Percentiles rank a stretch among this genome's conserved stretches.
Evolutionary conservation across 148 eudicot genomes (phyloP).

Genomic region (Chenopodium quinoa): DNA sequence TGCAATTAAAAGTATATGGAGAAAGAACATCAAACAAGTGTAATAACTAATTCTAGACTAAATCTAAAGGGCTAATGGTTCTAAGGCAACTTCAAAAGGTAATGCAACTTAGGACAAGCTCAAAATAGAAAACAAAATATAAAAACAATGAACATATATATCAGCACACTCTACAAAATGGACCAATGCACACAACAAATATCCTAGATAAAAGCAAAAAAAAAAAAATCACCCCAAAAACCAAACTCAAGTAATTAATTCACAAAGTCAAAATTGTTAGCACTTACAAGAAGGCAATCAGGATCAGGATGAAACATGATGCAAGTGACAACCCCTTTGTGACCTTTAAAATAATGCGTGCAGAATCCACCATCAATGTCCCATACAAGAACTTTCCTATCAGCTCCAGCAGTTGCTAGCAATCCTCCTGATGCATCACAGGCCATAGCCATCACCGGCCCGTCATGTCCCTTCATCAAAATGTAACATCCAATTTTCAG

Average conservation of each 20-base stretch:
- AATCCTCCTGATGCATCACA: slow-evolving; percentile 90
- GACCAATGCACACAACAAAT: not conserved
- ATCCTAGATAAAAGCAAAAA: not conserved
- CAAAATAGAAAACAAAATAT: not conserved
- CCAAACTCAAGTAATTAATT: not conserved
- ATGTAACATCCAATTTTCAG: not conserved
- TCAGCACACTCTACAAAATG: not conserved
- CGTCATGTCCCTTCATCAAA: slow-evolving; percentile 74
- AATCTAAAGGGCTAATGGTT: not conserved
- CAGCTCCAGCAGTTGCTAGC: slow-evolving; percentile 96
- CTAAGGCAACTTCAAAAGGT: not conserved
- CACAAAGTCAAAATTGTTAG: not conserved
- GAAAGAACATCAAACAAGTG: not conserved
- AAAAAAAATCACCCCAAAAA: not conserved
- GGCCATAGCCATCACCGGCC: slow-evolving; percentile 88
- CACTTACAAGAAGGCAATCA: slow-evolving; percentile 57
- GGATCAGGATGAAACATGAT: slow-evolving; percentile 92
- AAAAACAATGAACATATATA: not conserved
- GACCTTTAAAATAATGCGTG: slow-evolving; percentile 92
- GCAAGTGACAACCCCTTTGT: slow-evolving; percentile 74
- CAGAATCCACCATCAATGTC: slow-evolving; percentile 91
- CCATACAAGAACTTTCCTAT: slow-evolving; percentile 91
- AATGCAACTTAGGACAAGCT: not conserved
- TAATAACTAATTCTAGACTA: not conserved
- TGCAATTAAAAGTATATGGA: not conserved